Evolutionary conservation across 805 yeast species (phyloP).

Genomic region (Nakazawaea ernobii): DNA sequence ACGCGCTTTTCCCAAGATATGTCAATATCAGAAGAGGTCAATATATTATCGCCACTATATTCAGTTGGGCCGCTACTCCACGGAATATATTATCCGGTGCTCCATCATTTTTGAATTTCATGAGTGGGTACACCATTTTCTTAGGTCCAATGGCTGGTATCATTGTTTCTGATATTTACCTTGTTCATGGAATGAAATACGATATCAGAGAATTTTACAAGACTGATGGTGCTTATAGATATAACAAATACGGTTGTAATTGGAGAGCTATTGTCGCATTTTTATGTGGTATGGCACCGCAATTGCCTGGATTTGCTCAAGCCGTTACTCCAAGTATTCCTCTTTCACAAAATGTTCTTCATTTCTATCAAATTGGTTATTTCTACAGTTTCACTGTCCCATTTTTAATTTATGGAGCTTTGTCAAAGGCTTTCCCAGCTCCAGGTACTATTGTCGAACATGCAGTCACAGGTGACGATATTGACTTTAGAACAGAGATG

Average conservation of each 20-base stretch:
- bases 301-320: constrained; percentile 71
- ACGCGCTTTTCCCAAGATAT: constrained; percentile 58
- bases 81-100: constrained; percentile 73
- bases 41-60: constrained; percentile 61
- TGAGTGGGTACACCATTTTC: constrained; percentile 81
- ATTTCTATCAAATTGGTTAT: constrained; percentile 25
- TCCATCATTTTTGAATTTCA: constrained; percentile 69
- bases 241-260: constrained; percentile 58
- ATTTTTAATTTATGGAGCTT: constrained; percentile 18
- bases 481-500: constrained; percentile 2
- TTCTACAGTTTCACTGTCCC: constrained; percentile 25
- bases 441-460: constrained; percentile 1
- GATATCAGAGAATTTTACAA: constrained; percentile 54
- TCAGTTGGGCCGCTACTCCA: constrained; percentile 69
- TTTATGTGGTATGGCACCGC: constrained; percentile 73
- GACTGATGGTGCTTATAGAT: constrained; percentile 47
- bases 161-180: constrained; percentile 58
- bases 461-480: constrained; percentile 4
- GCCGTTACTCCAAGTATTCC: constrained; percentile 22
- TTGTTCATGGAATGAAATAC: constrained; percentile 67
- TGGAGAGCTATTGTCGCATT: constrained; percentile 86
- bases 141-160: constrained; percentile 83
- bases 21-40: constrained; percentile 77
- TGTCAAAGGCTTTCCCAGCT: constrained; percentile 21
- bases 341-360: constrained; percentile 17